Base-by-base conservation (phyloP, 1,284 basidiomycete species). In the Cryptococcus sp. region DNA sequence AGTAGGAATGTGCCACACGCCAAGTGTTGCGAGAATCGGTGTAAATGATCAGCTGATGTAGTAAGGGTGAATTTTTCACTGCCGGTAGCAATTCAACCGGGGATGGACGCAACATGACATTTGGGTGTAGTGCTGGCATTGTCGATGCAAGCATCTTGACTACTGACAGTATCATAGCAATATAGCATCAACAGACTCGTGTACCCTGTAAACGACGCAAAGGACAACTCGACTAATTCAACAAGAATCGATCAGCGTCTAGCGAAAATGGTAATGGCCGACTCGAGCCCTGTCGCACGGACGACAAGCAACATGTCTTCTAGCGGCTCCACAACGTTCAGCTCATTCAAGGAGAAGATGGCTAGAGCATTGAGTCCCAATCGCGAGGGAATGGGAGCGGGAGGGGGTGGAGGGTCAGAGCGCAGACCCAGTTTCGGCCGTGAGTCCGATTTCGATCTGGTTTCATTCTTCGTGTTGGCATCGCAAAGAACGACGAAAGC, bases 311-410 rank as follows among this genome's bases (percentile, higher is more conserved):
- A 53, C 35, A 35, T 54, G 39, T n/a, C 49, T 4, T 46, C 60
- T 5, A 40, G 44, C 5, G 35, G 40, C 5, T 56, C 61, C 13
- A 49, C 52, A 19, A 56, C 57, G 19, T 55, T 61, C 47, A 53
- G 56, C 3, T 51, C 57, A 1, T 50, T 65, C 27, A 56, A 44
- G 41, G 63, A 65, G 31, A 59, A 58, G 53, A 51, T 65, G 51
- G 52, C 41, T 22, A 46, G 63, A 8, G 60, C 63, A 5, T 47
- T 65, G 17, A 62, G 60, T 50, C 63, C 63, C 10, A 65, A 65
- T 47, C 25, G 62, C 44, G 51, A 50, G 10, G 47, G 62, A 48
- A 15, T 49, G 51, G 47, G 23, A 42, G 19, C 50, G 60, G 40
- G 45, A 52, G 42, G 48, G 47, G 44, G 56, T 35, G 40, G 40